phyloP scores from a whole-genome alignment of 331 rosid genomes.

The Spiraea crenata region DNA sequence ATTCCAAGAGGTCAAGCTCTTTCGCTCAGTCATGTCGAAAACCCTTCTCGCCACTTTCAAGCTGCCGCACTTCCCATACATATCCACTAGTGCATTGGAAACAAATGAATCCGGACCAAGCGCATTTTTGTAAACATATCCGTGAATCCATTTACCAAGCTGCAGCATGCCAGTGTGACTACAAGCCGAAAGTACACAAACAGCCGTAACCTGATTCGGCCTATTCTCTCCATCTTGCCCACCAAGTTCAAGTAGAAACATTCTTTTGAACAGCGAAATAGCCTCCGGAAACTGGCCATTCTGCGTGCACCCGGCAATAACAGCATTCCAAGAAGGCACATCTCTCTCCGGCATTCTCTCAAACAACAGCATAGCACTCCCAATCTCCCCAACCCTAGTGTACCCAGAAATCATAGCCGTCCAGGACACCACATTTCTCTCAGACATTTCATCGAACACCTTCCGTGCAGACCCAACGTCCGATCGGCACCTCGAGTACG shows the following conservation, averaged over 20 bases:
- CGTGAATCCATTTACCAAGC: conserved; percentile 78
- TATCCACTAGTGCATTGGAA: conserved; percentile 65
- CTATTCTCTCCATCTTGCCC: conserved; percentile 21
- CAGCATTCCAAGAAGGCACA: conserved; percentile 77
- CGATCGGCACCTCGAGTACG: conserved; percentile 37
- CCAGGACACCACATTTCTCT: conserved; percentile 60
- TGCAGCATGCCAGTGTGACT: conserved; percentile 68
- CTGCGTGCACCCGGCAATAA: conserved; percentile 73
- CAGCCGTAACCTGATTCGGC: conserved; percentile 66
- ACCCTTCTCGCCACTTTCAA: conserved; percentile 50
- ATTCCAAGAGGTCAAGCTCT: conserved; percentile 64
- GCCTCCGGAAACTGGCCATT: conserved; percentile 65
- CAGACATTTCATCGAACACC: conserved; percentile 68
- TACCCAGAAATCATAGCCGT: conserved; percentile 70
- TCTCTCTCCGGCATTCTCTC: conserved; percentile 62
- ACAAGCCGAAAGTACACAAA: conserved; percentile 73
- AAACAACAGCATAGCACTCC: conserved; percentile 48
- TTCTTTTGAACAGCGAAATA: conserved; percentile 53
- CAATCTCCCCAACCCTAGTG: conserved; percentile 56
- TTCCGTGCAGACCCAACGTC: conserved; percentile 35
- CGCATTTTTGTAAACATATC: conserved; percentile 53
- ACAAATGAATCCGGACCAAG: conserved; percentile 45
- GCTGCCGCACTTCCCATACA: conserved; percentile 84
- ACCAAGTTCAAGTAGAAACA: conserved; percentile 37
- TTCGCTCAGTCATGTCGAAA: conserved; percentile 46